Evolutionary conservation across 331 rosid species (phyloP).

Genomic region (Rosa hybrid): DNA sequence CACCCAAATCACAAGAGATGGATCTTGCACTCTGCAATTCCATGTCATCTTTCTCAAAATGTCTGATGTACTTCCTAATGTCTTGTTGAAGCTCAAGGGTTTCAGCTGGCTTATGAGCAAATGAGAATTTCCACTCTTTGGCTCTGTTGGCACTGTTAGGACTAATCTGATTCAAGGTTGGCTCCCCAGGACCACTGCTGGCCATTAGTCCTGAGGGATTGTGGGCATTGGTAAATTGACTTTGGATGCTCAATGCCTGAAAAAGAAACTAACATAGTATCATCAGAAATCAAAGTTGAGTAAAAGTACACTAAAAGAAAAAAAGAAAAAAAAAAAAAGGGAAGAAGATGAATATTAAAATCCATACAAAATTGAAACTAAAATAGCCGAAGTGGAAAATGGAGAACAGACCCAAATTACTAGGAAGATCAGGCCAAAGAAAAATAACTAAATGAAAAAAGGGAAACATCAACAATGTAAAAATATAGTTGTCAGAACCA

Average conservation of each 20-base stretch:
- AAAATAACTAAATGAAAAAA: neutral
- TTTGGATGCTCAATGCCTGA: slow-evolving; percentile 45
- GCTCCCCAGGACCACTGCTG: slow-evolving; percentile 21
- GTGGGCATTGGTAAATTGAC: slow-evolving; percentile 20
- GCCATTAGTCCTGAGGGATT: slow-evolving; percentile 30
- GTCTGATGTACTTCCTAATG: slow-evolving; percentile 63
- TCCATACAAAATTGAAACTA: neutral
- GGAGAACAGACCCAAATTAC: neutral
- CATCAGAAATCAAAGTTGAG: neutral
- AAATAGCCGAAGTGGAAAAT: neutral
- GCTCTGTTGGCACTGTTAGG: slow-evolving; percentile 33
- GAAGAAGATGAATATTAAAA: neutral
- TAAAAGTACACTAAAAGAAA: too few relatives aligned
- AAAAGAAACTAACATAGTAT: slow-evolving; percentile 6
- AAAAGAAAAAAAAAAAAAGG: too few relatives aligned
- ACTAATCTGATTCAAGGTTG: slow-evolving; percentile 20
- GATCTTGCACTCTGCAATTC: slow-evolving; percentile 34
- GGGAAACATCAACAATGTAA: neutral
- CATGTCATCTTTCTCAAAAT: slow-evolving; percentile 42
- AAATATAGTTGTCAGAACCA: neutral
- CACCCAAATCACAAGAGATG: slow-evolving; percentile 37
- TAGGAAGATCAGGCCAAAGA: neutral
- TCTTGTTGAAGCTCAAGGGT: slow-evolving; percentile 40
- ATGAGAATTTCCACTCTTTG: slow-evolving; percentile 51
- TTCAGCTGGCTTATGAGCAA: slow-evolving; percentile 56